Percentiles rank a stretch among this genome's conserved stretches.
phyloP scores from a whole-genome alignment of 441 rosid genomes.

The Brassica hybrid region DNA sequence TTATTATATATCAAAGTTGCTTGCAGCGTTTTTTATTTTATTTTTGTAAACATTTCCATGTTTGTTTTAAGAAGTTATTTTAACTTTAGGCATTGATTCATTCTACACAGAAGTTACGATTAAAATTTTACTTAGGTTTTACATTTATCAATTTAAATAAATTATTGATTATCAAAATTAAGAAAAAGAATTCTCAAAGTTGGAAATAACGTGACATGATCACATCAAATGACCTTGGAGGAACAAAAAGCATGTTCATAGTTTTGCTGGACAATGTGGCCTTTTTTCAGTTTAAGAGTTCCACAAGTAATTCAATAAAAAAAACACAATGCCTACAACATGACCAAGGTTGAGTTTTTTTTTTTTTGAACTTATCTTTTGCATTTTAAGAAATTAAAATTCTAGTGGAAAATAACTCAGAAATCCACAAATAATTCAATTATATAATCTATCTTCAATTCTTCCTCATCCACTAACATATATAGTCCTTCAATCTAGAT shows the following conservation, averaged over 20 bases:
- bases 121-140: not conserved
- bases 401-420: not conserved
- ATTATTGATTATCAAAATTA: constrained; percentile 1
- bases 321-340: not conserved
- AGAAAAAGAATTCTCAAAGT: constrained; percentile 2
- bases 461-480: not conserved
- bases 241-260: constrained; percentile 38
- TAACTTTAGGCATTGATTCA: constrained; percentile 5
- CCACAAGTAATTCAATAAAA: constrained; percentile 18
- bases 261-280: constrained; percentile 28
- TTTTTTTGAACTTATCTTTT: not conserved
- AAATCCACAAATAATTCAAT: not conserved
- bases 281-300: constrained; percentile 14
- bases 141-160: constrained; percentile 18
- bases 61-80: constrained; percentile 6
- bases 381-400: not conserved
- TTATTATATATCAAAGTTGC: not conserved
- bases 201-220: constrained; percentile 25
- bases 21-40: not conserved
- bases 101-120: not conserved
- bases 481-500: not conserved
- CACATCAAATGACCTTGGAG: not conserved
- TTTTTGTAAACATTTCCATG: not conserved
- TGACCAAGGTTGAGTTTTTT: constrained; percentile 13
- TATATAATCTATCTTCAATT: not conserved